phyloP scores from a whole-genome alignment of 2,329 filamentous ascomycete genomes.

The Colletotrichum sp. region DNA sequence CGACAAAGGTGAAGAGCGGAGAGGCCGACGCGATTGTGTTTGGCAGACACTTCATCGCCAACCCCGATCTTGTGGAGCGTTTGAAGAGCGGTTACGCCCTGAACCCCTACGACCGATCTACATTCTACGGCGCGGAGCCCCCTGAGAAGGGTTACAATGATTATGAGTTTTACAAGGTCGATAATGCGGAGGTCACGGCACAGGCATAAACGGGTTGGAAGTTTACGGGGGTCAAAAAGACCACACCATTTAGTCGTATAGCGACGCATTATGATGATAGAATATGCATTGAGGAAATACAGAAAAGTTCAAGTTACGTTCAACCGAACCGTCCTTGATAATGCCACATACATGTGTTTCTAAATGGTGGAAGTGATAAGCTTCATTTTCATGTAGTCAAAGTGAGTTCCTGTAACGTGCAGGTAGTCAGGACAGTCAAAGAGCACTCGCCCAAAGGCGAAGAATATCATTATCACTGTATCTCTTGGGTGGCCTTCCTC shows the following conservation, averaged over 20 bases:
- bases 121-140: conserved; percentile 34
- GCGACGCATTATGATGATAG: neutral
- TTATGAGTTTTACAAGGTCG: conserved; percentile 35
- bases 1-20: conserved; percentile 41
- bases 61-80: conserved; percentile 31
- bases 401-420: neutral
- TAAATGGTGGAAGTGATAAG: neutral
- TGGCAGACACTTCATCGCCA: conserved; percentile 30
- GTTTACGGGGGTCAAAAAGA: neutral
- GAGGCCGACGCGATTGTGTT: conserved; percentile 33
- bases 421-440: accelerated
- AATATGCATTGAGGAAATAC: neutral
- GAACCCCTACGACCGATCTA: conserved; percentile 26
- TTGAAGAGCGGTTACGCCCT: conserved; percentile 25
- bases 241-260: neutral
- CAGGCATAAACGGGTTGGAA: neutral
- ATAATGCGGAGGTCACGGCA: neutral
- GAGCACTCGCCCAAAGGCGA: accelerated
- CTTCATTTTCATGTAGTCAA: neutral
- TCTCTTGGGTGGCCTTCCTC: neutral
- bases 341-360: accelerated
- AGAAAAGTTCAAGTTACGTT: neutral
- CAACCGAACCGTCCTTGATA: accelerated
- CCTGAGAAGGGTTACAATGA: conserved; percentile 36
- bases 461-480: neutral